phyloP scores from a whole-genome alignment of 2,329 filamentous ascomycete species.

The Aureobasidium sp. region DNA sequence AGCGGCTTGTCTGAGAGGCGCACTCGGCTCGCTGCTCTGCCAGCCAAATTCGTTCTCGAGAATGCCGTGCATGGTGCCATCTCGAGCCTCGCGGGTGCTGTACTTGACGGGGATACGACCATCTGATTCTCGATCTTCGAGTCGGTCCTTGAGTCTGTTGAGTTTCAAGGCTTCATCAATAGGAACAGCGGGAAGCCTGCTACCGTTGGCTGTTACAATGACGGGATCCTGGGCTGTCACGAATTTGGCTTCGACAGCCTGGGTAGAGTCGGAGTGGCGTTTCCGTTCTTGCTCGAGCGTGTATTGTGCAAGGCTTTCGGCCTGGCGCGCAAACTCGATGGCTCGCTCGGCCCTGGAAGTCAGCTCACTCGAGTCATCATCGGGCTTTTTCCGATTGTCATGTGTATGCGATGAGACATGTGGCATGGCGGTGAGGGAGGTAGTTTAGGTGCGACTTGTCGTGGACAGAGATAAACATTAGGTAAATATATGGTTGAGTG shows the following conservation, averaged over 20 bases:
- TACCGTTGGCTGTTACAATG: slow-evolving; percentile 60
- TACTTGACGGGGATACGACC: slow-evolving; percentile 26
- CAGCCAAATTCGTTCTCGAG: slow-evolving; percentile 23
- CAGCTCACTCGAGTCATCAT: neutral
- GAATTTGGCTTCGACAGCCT: slow-evolving; percentile 55
- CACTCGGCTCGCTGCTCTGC: slow-evolving; percentile 30
- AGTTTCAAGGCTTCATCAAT: slow-evolving; percentile 63
- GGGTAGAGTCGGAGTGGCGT: slow-evolving; percentile 40
- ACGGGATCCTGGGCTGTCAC: slow-evolving; percentile 65
- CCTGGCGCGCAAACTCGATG: slow-evolving; percentile 55
- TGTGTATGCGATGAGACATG: slow-evolving; percentile 2
- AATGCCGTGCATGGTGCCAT: slow-evolving; percentile 35
- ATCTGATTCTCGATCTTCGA: slow-evolving; percentile 34
- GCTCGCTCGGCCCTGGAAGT: neutral
- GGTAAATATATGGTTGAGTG: neutral
- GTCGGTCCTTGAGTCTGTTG: slow-evolving; percentile 54
- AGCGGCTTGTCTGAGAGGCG: slow-evolving; percentile 36
- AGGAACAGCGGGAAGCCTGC: slow-evolving; percentile 61
- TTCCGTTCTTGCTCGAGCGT: slow-evolving; percentile 33
- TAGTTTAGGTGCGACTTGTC: neutral
- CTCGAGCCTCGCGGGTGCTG: slow-evolving; percentile 35
- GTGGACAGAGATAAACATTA: neutral
- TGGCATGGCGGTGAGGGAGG: slow-evolving; percentile 1
- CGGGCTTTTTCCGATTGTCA: neutral
- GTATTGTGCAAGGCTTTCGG: slow-evolving; percentile 41